A percentile compares a stretch with the other conserved stretches of the same genome.
phyloP scores from a whole-genome alignment of 2,329 filamentous ascomycete genomes.

The Xylaria polymorpha region DNA sequence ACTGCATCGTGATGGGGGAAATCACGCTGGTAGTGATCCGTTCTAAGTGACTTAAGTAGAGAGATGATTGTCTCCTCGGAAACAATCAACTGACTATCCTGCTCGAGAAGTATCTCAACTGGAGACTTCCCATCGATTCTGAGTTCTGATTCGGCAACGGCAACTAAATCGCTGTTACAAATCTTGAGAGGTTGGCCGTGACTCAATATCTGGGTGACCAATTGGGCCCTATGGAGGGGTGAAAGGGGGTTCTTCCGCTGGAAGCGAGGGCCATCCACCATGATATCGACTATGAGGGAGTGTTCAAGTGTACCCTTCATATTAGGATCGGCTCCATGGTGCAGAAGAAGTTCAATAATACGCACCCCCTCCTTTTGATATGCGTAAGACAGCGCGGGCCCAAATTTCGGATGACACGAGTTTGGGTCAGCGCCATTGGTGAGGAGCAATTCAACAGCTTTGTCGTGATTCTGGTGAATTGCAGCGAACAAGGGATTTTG shows the following conservation, averaged over 20 bases:
- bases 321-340: not conserved
- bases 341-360: not conserved
- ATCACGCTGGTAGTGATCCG: not conserved
- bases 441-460: not conserved
- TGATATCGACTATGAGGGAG: not conserved
- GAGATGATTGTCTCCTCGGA: not conserved
- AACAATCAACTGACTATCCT: not conserved
- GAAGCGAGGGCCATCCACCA: not conserved
- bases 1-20: not conserved
- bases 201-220: not conserved
- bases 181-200: not conserved
- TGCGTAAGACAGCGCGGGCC: not conserved
- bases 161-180: not conserved
- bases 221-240: not conserved
- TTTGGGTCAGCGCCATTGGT: not conserved
- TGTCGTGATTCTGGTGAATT: not conserved
- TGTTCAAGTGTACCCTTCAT: not conserved
- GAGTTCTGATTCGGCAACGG: not conserved
- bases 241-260: not conserved
- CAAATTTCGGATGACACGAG: not conserved
- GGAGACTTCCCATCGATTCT: not conserved
- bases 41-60: not conserved
- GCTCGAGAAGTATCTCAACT: not conserved
- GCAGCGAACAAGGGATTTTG: not conserved
- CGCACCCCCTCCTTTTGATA: not conserved